These are phyloP conservation scores for Pichia sp. DNA, from an alignment of 1,139 yeast species.

Conservation along the genomic window DNA sequence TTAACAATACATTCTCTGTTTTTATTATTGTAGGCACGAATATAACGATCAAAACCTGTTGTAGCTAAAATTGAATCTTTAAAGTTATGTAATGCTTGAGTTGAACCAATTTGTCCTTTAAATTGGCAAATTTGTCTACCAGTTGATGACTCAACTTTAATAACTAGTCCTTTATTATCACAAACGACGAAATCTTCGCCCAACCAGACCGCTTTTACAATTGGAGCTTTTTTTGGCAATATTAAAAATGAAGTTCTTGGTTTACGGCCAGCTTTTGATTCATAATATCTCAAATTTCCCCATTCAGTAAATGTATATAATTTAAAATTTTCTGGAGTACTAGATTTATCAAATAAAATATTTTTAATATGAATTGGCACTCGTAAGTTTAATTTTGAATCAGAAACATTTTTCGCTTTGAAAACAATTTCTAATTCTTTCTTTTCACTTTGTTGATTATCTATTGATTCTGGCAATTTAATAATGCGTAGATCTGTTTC, in stretches of 20 bases:
- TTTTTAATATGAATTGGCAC: conserved; percentile 63
- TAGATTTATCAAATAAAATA: conserved; percentile 36
- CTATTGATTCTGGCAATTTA: conserved; percentile 26
- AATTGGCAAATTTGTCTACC: conserved; percentile 39
- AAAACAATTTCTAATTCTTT: conserved; percentile 33
- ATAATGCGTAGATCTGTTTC: conserved; percentile 59
- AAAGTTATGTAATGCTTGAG: conserved; percentile 24
- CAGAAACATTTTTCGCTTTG: conserved; percentile 60
- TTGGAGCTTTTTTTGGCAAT: conserved; percentile 33
- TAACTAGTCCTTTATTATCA: conserved; percentile 52
- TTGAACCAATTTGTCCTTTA: conserved; percentile 42
- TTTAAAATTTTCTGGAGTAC: conserved; percentile 32
- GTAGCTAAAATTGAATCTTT: conserved; percentile 36
- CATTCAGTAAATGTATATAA: conserved; percentile 61
- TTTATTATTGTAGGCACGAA: conserved; percentile 63
- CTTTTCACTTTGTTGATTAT: conserved; percentile 14
- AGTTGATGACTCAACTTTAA: conserved; percentile 42
- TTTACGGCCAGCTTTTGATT: conserved; percentile 51
- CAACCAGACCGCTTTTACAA: conserved; percentile 9
- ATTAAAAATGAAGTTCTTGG: conserved; percentile 49
- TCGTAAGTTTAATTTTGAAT: conserved; percentile 56
- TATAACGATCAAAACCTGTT: conserved; percentile 84
- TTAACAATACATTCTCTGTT: conserved; percentile 59
- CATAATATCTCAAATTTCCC: conserved; percentile 63
- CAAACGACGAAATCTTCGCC: conserved; percentile 41